phyloP scores from a whole-genome alignment of 2,329 filamentous ascomycete species.

The Microascus cirrosus region DNA sequence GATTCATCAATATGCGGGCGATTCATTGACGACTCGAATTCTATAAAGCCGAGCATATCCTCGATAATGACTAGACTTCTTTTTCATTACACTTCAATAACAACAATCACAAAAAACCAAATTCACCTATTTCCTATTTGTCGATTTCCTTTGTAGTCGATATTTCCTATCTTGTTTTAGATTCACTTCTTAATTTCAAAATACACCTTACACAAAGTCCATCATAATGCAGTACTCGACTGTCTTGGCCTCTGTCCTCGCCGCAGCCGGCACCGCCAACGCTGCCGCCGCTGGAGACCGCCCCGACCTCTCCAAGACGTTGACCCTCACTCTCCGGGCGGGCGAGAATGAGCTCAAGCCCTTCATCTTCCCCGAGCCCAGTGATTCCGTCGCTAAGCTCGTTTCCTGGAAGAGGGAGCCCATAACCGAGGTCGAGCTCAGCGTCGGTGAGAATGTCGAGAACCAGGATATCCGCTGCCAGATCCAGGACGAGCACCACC shows the following conservation, averaged over 20 bases:
- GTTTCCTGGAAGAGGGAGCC: neutral
- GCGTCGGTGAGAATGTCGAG: neutral
- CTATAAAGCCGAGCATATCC: no score
- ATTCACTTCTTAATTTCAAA: neutral
- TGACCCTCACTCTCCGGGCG: slow-evolving; percentile 1
- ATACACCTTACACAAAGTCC: slow-evolving; percentile 15
- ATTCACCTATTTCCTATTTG: no score
- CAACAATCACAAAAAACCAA: no score
- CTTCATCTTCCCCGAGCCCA: neutral
- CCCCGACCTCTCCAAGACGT: neutral
- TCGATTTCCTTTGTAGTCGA: no score
- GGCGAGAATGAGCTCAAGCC: neutral
- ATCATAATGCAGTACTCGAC: slow-evolving; percentile 3
- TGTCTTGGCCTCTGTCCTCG: neutral
- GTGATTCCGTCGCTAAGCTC: no score
- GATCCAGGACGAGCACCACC: neutral
- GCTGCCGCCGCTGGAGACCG: neutral
- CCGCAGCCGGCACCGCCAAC: neutral
- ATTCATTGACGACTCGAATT: no score
- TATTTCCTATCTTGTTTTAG: no score
- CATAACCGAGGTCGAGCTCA: neutral
- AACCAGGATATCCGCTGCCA: slow-evolving; percentile 4
- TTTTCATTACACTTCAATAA: no score
- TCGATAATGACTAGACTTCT: no score
- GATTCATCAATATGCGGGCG: no score